A percentile compares a stretch with the other conserved stretches of the same genome.
phyloP scores from a whole-genome alignment of 768 basidiomycete genomes.

The Phanerochaete carnosa region DNA sequence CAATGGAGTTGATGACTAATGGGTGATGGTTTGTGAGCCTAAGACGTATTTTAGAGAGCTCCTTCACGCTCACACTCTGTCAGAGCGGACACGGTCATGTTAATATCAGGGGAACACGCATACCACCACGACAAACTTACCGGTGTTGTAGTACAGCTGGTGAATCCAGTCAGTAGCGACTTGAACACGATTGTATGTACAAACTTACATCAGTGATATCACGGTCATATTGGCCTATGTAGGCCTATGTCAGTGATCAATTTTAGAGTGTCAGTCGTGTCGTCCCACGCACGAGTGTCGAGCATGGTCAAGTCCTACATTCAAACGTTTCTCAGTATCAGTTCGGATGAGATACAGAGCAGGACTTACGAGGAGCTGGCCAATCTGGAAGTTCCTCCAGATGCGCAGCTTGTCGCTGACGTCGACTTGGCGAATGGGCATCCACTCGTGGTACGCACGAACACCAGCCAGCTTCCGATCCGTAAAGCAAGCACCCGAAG shows the following conservation, averaged over 20 bases:
- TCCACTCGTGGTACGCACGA: slow-evolving; percentile 59
- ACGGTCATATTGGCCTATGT: slow-evolving; percentile 54
- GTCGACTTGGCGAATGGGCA: slow-evolving; percentile 57
- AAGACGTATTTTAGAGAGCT: no score
- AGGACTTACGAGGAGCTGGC: slow-evolving; percentile 42
- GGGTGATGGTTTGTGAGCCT: no score
- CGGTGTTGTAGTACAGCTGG: slow-evolving; percentile 50
- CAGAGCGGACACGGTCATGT: background rate
- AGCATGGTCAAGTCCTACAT: slow-evolving; percentile 52
- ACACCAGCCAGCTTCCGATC: slow-evolving; percentile 58
- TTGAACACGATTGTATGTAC: background rate
- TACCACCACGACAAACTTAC: slow-evolving; percentile 30
- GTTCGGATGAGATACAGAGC: background rate
- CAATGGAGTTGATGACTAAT: slow-evolving; percentile 44
- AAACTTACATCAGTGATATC: slow-evolving; percentile 51
- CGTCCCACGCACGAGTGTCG: slow-evolving; percentile 45
- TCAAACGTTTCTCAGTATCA: background rate
- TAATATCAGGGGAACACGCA: no score
- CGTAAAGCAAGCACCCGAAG: slow-evolving; percentile 54
- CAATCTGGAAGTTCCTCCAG: slow-evolving; percentile 63
- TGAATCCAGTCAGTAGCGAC: background rate
- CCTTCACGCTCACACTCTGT: slow-evolving; percentile 11
- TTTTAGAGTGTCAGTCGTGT: no score
- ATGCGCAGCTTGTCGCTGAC: slow-evolving; percentile 54
- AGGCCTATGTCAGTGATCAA: background rate